A percentile compares a stretch with the other conserved stretches of the same genome.
phyloP scores from a whole-genome alignment of 805 yeast species.

The Candida adriatica region DNA sequence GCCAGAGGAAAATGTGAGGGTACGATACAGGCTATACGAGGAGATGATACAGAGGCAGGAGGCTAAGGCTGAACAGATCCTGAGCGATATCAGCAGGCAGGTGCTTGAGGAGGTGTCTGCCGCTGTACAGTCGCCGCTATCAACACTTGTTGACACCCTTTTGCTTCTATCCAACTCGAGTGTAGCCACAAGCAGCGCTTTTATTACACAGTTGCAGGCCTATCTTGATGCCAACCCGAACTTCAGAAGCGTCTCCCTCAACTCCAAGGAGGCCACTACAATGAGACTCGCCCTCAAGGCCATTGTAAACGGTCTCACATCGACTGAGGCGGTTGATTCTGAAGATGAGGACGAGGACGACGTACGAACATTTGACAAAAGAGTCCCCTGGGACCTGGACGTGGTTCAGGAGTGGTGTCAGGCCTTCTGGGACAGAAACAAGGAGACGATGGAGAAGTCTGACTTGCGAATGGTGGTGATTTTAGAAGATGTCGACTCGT shows the following conservation, averaged over 20 bases:
- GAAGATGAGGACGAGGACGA: constrained; percentile 12
- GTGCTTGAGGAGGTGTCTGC: constrained; percentile 10
- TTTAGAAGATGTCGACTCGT: constrained; percentile 23
- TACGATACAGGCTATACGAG: constrained; percentile 13
- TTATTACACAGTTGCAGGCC: constrained; percentile 10
- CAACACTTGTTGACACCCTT: constrained; percentile 10
- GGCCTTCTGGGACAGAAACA: constrained; percentile 2
- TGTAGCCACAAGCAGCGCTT: constrained; percentile 14
- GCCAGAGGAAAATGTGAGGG: constrained; percentile 7
- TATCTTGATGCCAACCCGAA: constrained; percentile 6
- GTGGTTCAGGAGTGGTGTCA: constrained; percentile 22
- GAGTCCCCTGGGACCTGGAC: constrained; percentile 21
- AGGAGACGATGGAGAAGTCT: constrained; percentile 2
- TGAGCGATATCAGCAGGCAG: constrained; percentile 13
- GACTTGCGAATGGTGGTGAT: constrained; percentile 17
- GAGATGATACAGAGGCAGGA: constrained; percentile 13
- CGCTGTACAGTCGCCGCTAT: constrained; percentile 5
- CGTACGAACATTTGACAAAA: constrained; percentile 12
- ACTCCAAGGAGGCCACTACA: constrained; percentile 22
- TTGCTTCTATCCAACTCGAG: constrained; percentile 19
- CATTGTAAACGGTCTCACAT: constrained; percentile 13
- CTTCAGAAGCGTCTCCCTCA: constrained; percentile 13
- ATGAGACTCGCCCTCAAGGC: constrained; percentile 19
- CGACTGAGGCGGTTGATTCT: constrained; percentile 4
- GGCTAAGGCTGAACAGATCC: constrained; percentile 8